A percentile compares a stretch with the other conserved stretches of the same genome.
phyloP scores from a whole-genome alignment of 2,329 filamentous ascomycete genomes.

The Tothia fuscella region DNA sequence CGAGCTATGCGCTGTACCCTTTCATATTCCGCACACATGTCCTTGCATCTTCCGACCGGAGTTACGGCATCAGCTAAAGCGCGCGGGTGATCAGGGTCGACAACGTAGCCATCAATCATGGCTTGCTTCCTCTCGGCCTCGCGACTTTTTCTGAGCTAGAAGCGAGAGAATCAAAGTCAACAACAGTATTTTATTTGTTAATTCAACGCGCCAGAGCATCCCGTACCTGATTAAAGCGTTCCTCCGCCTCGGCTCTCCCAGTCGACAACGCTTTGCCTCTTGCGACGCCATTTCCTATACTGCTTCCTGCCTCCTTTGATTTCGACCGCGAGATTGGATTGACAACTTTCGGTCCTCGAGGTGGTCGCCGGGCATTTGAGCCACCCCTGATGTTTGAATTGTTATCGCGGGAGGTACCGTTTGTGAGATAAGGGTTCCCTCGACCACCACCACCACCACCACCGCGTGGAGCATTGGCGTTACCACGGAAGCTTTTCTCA shows the following conservation, averaged over 20 bases:
- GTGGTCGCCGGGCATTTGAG: not conserved
- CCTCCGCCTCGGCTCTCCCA: not conserved
- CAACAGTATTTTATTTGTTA: not conserved
- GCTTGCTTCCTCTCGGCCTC: slow-evolving; percentile 38
- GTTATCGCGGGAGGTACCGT: not conserved
- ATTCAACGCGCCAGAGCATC: not conserved
- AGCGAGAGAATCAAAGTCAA: slow-evolving; percentile 5
- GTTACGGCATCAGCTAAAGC: slow-evolving; percentile 49
- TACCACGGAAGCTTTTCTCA: not conserved
- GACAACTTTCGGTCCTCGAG: not conserved
- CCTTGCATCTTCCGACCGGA: slow-evolving; percentile 47
- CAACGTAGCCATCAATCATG: slow-evolving; percentile 41
- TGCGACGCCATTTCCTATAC: not conserved
- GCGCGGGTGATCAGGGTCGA: slow-evolving; percentile 49
- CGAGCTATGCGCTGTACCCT: slow-evolving; percentile 49
- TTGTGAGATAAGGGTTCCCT: not conserved
- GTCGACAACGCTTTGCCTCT: not conserved
- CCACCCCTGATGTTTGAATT: not conserved
- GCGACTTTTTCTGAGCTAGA: slow-evolving; percentile 36
- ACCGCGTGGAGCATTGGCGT: not conserved
- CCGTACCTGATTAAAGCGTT: slow-evolving; percentile 5
- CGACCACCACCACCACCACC: not conserved
- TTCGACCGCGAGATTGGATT: not conserved
- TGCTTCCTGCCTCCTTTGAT: not conserved
- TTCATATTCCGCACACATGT: slow-evolving; percentile 55